Evolutionary conservation across 345 rosid genomes (phyloP), one percentile per base, ranked within the genome.

Genomic region (Alliaria petiolata): DNA sequence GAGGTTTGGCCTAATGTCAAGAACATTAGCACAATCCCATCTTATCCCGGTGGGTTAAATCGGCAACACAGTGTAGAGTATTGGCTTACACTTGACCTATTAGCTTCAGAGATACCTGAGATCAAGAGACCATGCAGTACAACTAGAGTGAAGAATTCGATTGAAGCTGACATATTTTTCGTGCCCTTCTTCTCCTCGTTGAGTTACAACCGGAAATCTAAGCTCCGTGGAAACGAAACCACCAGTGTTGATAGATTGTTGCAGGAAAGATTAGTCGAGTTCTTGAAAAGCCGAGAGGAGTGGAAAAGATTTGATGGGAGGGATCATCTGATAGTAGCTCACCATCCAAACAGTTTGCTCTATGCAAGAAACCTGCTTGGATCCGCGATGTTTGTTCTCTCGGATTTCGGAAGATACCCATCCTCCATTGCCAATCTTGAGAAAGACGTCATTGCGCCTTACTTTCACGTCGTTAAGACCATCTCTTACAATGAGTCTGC

Each of bases 61-160:
- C 66, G 90, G 43, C 98, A 93, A 78, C 98, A 93, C 26, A 91
- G 97, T 79, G 84, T 87, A 22, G 97, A 93, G 82, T 93, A 93
- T 69, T 93, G 98, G 97, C 81, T 93, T 50, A 86, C 97, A 56
- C 92, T 91, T 61, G 97, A 93, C 79, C 79, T 93, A 39, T 86
- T 91, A 69, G 83, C 91, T 70, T 89, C 98, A 49, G 81, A 83
- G 57, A 74, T 19, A 47, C 64, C 64, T 28, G 75, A 70, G 61
- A 62, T 77, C 26, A 74, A 59, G 60, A 79, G 89, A 76, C 86
- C 87, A 6, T 89, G 89, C 70, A 69, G 66, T 50, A 85, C 82
- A 43, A 59, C 82, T 6, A 85, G 95, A 81, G 91, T 93, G 42
- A 78, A 74, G 65, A 82, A 81, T 62, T 86, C 90, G 1, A 71